phyloP scores from a whole-genome alignment of 176 grass and related monocot species.

The Urochloa ruziziensis region DNA sequence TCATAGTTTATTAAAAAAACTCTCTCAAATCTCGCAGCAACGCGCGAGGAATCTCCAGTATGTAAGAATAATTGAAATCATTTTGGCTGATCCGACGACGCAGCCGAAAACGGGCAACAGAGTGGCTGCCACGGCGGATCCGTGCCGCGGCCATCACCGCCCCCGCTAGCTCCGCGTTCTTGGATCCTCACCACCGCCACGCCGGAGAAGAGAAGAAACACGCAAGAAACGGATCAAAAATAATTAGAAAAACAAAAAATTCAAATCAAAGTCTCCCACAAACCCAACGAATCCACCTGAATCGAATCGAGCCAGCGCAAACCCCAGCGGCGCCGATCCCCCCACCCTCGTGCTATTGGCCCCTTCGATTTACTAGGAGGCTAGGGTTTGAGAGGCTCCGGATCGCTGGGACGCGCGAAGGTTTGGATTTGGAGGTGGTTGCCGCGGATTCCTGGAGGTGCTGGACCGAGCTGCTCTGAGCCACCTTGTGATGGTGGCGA shows the following conservation, averaged over 20 bases:
- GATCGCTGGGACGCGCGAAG: not conserved
- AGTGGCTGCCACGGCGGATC: conserved; percentile 7
- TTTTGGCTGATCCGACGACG: not conserved
- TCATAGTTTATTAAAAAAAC: no score
- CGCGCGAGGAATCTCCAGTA: no score
- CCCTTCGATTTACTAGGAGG: conserved; percentile 17
- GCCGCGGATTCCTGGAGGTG: not conserved
- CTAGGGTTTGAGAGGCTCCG: conserved; percentile 45
- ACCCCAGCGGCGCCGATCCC: not conserved
- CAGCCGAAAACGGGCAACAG: not conserved
- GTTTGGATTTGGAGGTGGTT: conserved; percentile 20
- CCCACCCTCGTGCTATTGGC: not conserved
- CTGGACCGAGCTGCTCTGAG: no score
- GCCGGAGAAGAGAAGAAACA: conserved; percentile 49
- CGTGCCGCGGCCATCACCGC: conserved; percentile 1
- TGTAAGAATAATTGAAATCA: no score
- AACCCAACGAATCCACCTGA: conserved; percentile 15
- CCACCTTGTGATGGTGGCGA: no score
- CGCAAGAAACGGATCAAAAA: conserved; percentile 1
- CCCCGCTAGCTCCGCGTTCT: conserved; percentile 23
- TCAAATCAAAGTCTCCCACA: conserved; percentile 41
- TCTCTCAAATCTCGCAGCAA: no score
- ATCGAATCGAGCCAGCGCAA: conserved; percentile 7
- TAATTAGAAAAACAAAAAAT: conserved; percentile 13
- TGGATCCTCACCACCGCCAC: conserved; percentile 14